Evolutionary conservation across 140 eudicot species (phyloP).

Genomic region (Bidens hawaiensis): DNA sequence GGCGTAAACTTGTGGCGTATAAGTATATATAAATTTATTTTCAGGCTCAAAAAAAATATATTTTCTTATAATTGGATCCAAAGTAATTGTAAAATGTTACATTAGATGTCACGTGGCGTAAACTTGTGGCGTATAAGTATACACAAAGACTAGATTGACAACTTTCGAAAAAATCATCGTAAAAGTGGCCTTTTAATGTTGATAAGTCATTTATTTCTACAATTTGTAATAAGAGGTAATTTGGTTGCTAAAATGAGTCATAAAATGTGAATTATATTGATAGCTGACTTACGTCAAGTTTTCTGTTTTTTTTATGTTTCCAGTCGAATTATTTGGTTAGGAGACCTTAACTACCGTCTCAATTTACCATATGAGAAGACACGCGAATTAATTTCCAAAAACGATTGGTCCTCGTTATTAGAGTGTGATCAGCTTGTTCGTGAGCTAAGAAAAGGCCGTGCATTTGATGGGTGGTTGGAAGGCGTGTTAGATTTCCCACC

Average conservation of each 20-base stretch:
- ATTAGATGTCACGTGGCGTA: background rate
- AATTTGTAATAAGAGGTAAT: background rate
- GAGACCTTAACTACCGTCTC: conserved; percentile 81
- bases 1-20: no score
- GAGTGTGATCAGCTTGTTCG: conserved; percentile 73
- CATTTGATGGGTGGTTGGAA: conserved; percentile 83
- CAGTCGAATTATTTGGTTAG: conserved; percentile 80
- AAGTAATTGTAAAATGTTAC: background rate
- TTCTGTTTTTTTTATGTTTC: conserved; percentile 1
- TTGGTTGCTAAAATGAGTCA: background rate
- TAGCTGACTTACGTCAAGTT: background rate
- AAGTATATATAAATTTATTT: background rate
- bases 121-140: background rate
- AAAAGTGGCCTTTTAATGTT: background rate
- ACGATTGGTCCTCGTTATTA: conserved; percentile 54
- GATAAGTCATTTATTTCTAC: background rate
- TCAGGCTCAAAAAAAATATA: background rate
- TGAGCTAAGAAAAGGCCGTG: conserved; percentile 67
- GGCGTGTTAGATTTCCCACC: conserved; percentile 66
- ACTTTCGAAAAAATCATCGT: background rate
- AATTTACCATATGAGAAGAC: conserved; percentile 65
- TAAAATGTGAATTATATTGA: background rate
- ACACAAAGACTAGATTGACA: background rate
- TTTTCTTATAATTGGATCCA: background rate
- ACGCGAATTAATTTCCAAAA: conserved; percentile 48